Base-by-base conservation (phyloP, 1,284 basidiomycete species). In the Heimioporus retisporus region DNA sequence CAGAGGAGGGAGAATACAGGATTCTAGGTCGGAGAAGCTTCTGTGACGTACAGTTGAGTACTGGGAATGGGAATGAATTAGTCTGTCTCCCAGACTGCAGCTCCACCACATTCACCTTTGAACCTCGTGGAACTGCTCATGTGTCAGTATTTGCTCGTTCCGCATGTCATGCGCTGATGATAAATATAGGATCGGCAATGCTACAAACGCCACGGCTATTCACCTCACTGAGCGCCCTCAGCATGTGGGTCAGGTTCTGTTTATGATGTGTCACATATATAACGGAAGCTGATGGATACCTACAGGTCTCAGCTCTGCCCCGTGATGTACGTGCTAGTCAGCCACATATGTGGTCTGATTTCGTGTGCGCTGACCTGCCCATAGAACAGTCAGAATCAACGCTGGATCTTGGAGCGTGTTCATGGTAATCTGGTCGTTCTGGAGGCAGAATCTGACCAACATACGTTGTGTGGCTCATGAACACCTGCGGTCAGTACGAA, bases 381-480 rank as follows among this genome's bases (percentile, higher is more conserved):
- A 31, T 13, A 56, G 55, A 56, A 56, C n/a, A 42, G 55, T 42
- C 55, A 56, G 42, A 56, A 56, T 56, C 55, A 56, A 56, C 55
- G 55, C 2, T 56, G 55, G 55, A 21, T 42, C 14, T 7, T 56
- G 21, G 55, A 56, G 28, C 35, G 35, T 23, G 23, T 40, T 55
- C 23, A 35, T 23, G 25, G 35, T 40, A 11, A 13, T n/a, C 13
- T n/a, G 19, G 7, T 35, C 10, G 13, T 55, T 18, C 18, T 14
- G 23, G 31, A 19, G 53, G 31, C 53, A 15, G 44, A 46, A 21
- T 46, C 44, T 19, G 44, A 46, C 16, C 16, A 46, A 18, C 21
- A 21, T 19, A 21, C 44, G 44, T 19, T 18, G 44, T 46, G 21
- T 40, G 35, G 35, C 11, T 40, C 35, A 10, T 40, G 35, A 40